Conservation (phyloP, 2,329 filamentous ascomycete species). For the Plenodomus tracheiphilus region DNA sequence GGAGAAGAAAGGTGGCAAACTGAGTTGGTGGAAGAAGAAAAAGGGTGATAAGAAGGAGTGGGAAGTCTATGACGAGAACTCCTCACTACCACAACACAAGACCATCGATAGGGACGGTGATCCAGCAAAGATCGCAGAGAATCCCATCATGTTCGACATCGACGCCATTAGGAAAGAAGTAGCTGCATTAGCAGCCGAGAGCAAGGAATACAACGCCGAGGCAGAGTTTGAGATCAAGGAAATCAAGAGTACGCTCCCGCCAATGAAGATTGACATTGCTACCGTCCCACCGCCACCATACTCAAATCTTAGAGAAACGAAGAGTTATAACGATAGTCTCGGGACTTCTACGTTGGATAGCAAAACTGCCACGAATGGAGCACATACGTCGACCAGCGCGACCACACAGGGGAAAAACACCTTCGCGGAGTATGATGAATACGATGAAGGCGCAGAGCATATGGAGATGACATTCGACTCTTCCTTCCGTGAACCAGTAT, state of each 20-base stretch:
- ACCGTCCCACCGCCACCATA: slow-evolving; percentile 22
- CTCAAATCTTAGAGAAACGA: slow-evolving; percentile 43
- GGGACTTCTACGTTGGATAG: slow-evolving; percentile 10
- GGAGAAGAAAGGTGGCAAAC: slow-evolving; percentile 63
- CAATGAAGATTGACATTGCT: slow-evolving; percentile 72
- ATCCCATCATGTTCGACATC: slow-evolving; percentile 83
- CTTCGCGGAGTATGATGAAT: slow-evolving; percentile 44
- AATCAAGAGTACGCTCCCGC: slow-evolving; percentile 83
- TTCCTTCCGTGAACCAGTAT: slow-evolving; percentile 32
- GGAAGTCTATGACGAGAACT: slow-evolving; percentile 84
- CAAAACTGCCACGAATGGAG: slow-evolving; percentile 23
- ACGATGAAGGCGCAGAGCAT: slow-evolving; percentile 29
- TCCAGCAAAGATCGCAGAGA: slow-evolving; percentile 56
- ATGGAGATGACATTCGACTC: slow-evolving; percentile 52
- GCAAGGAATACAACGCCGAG: slow-evolving; percentile 37
- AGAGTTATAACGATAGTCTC: slow-evolving; percentile 47
- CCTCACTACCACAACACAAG: slow-evolving; percentile 9
- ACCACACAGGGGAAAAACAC: slow-evolving; percentile 7
- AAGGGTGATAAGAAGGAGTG: slow-evolving; percentile 84
- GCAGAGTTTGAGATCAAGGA: slow-evolving; percentile 68
- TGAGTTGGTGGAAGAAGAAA: slow-evolving; percentile 77
- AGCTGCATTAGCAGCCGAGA: slow-evolving; percentile 76
- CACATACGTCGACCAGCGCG: slow-evolving; percentile 9
- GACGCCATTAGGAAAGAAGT: slow-evolving; percentile 77
- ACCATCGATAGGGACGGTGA: slow-evolving; percentile 48